Evolutionary conservation across 768 basidiomycete species (phyloP).

Genomic region (Panus rudis): DNA sequence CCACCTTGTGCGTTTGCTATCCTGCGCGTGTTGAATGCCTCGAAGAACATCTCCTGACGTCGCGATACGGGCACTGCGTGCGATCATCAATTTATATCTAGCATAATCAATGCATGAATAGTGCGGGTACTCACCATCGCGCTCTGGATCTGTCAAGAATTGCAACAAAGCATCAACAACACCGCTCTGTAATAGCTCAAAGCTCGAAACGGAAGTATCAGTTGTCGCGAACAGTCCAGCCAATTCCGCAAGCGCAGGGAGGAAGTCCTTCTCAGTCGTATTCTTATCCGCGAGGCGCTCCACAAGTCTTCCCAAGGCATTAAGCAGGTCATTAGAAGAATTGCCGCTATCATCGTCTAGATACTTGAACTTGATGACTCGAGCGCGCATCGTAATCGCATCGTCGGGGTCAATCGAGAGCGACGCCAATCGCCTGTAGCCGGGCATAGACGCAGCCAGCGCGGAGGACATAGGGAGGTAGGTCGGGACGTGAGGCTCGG

Average conservation of each 20-base stretch:
- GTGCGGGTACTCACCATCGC: conserved; percentile 42
- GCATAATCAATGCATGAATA: conserved; percentile 1
- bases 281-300: conserved; percentile 48
- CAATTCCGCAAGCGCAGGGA: conserved; percentile 61
- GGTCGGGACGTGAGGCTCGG: conserved; percentile 33
- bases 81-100: not conserved
- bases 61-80: conserved; percentile 52
- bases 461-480: conserved; percentile 34
- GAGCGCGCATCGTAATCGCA: conserved; percentile 85
- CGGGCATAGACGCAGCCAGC: conserved; percentile 40
- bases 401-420: conserved; percentile 79
- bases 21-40: conserved; percentile 60
- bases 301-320: conserved; percentile 58
- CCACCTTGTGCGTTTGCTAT: conserved; percentile 34
- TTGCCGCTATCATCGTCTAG: conserved; percentile 49
- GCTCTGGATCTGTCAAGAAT: conserved; percentile 66
- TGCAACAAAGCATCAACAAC: conserved; percentile 81
- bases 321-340: conserved; percentile 56
- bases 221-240: conserved; percentile 74
- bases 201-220: conserved; percentile 82
- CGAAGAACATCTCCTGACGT: conserved; percentile 74
- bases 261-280: conserved; percentile 56
- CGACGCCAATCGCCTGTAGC: conserved; percentile 64
- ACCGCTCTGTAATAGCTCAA: conserved; percentile 91
- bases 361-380: conserved; percentile 82